These are phyloP conservation scores for Cryptococcus sp. DNA, from an alignment of 1,284 basidiomycete species.

Conservation along the genomic window DNA sequence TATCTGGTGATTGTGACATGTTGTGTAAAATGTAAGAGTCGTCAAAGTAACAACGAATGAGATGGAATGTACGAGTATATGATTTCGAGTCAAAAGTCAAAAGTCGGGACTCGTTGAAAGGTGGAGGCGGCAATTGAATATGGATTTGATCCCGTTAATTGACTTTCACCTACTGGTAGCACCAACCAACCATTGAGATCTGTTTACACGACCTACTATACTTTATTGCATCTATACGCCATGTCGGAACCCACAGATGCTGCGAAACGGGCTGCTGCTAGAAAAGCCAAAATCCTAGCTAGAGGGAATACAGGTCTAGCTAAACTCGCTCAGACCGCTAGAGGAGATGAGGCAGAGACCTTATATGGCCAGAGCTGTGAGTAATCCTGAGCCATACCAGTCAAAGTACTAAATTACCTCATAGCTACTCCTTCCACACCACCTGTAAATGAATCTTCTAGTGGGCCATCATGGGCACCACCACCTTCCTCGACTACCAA, in stretches of 20 bases:
- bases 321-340: slow-evolving; percentile 43
- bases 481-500: slow-evolving; percentile 2
- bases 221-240: neutral
- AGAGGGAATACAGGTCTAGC: slow-evolving; percentile 43
- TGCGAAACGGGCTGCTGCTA: slow-evolving; percentile 42
- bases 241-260: slow-evolving; percentile 37
- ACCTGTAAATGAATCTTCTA: neutral
- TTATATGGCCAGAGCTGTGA: slow-evolving; percentile 25
- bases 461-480: slow-evolving; percentile 20
- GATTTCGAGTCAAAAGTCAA: neutral
- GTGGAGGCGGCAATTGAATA: neutral
- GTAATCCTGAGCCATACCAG: neutral
- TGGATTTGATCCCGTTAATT: neutral
- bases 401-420: neutral
- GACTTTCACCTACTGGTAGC: too few relatives aligned
- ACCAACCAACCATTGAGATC: neutral
- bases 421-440: slow-evolving; percentile 4
- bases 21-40: neutral
- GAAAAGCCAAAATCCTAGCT: slow-evolving; percentile 48
- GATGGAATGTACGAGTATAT: neutral
- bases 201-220: neutral
- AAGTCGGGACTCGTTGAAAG: neutral
- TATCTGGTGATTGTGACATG: slow-evolving; percentile 21
- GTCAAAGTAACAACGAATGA: neutral
- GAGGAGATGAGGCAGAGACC: slow-evolving; percentile 40